Conservation (phyloP, 805 yeast genomes). For the Yamadazyma takamatsuzukensis region DNA sequence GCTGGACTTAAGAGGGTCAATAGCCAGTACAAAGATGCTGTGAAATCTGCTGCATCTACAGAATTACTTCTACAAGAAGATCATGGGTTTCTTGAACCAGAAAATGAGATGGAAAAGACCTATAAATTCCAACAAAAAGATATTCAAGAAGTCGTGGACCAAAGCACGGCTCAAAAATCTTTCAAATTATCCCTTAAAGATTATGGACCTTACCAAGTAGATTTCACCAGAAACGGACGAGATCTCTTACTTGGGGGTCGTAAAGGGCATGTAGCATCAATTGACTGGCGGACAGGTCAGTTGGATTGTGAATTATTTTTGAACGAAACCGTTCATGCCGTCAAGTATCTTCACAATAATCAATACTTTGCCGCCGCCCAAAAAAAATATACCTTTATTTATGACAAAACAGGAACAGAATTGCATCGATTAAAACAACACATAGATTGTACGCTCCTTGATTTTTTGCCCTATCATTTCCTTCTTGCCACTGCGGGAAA, state of each 20-base stretch:
- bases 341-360: slow-evolving; percentile 85
- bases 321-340: slow-evolving; percentile 87
- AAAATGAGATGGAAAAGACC: slow-evolving; percentile 88
- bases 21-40: slow-evolving; percentile 69
- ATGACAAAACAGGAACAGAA: slow-evolving; percentile 89
- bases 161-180: slow-evolving; percentile 67
- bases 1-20: slow-evolving; percentile 68
- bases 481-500: slow-evolving; percentile 84
- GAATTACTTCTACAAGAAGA: slow-evolving; percentile 84
- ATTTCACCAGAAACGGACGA: slow-evolving; percentile 86
- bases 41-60: slow-evolving; percentile 79
- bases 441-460: slow-evolving; percentile 75
- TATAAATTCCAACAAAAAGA: slow-evolving; percentile 81
- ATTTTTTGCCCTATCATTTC: slow-evolving; percentile 90
- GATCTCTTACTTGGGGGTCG: slow-evolving; percentile 79
- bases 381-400: slow-evolving; percentile 87
- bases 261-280: slow-evolving; percentile 92
- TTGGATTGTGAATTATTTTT: slow-evolving; percentile 78
- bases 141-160: slow-evolving; percentile 71
- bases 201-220: slow-evolving; percentile 81
- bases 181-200: slow-evolving; percentile 70
- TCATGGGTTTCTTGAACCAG: slow-evolving; percentile 86
- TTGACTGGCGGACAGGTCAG: slow-evolving; percentile 91
- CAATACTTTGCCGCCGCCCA: slow-evolving; percentile 97
- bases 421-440: slow-evolving; percentile 89